These are phyloP conservation scores for Podila epigama DNA, from an alignment of 192 early-diverging fungal species.

Conservation along the genomic window DNA sequence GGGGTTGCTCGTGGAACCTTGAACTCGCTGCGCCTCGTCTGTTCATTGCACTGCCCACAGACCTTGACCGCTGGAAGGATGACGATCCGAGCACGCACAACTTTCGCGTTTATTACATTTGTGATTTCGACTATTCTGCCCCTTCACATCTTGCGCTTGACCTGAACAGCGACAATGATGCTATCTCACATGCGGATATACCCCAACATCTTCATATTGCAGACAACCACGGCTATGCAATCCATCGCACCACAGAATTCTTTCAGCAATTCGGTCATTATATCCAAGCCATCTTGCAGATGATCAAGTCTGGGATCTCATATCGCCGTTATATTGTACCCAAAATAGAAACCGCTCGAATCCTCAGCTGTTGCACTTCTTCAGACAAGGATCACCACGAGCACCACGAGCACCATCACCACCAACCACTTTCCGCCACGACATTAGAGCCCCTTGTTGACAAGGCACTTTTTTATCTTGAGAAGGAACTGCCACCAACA, in stretches of 20 bases:
- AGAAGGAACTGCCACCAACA: too few species aligned
- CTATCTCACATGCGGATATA: neutral
- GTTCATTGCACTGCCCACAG: neutral
- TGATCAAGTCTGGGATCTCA: neutral
- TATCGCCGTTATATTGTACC: neutral
- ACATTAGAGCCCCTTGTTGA: too few species aligned
- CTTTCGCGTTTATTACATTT: neutral
- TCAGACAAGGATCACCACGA: neutral
- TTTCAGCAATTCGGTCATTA: neutral
- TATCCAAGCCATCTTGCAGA: neutral
- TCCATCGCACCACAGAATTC: neutral
- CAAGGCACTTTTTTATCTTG: too few species aligned
- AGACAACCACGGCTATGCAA: neutral
- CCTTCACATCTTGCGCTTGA: too few species aligned
- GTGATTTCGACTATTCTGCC: neutral
- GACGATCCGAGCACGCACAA: neutral
- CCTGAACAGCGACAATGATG: too few species aligned
- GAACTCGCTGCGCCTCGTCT: neutral
- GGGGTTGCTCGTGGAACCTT: too few species aligned
- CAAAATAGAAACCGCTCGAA: neutral
- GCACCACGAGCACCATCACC: too few species aligned
- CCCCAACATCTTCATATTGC: neutral
- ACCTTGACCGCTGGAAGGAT: neutral
- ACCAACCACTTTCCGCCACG: too few species aligned
- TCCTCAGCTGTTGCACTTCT: neutral